phyloP scores from a whole-genome alignment of 495 filamentous ascomycete species.

The Antarctomyces pellizariae region DNA sequence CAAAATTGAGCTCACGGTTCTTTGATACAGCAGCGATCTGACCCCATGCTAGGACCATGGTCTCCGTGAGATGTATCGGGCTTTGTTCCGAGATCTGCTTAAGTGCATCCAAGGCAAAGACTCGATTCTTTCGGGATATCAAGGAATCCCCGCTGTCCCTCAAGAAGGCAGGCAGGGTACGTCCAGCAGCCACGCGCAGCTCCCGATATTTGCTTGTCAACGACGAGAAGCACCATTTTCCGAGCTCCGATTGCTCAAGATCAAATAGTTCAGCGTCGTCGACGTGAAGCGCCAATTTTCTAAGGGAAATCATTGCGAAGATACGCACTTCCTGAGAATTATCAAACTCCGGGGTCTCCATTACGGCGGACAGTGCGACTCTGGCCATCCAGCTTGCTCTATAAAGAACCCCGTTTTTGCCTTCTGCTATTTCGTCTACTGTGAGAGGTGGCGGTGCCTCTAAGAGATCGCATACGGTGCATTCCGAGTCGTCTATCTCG shows the following conservation, averaged over 20 bases:
- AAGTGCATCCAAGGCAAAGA: conserved; percentile 41
- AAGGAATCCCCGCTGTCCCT: conserved; percentile 20
- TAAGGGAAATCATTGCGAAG: conserved; percentile 45
- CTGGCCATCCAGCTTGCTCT: too few species aligned
- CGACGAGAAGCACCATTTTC: conserved; percentile 60
- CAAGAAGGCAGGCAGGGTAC: conserved; percentile 42
- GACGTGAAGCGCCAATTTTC: conserved; percentile 41
- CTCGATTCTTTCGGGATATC: conserved; percentile 36
- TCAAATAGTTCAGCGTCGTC: conserved; percentile 30
- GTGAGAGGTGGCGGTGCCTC: too few species aligned
- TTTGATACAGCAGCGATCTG: conserved; percentile 43
- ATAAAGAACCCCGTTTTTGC: conserved; percentile 12
- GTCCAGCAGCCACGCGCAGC: conserved; percentile 58
- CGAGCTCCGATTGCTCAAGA: conserved; percentile 36
- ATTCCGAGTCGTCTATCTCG: too few species aligned
- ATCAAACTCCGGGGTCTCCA: conserved; percentile 30
- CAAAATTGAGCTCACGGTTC: conserved; percentile 66
- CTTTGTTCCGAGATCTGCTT: conserved; percentile 42
- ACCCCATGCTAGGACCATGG: conserved; percentile 63
- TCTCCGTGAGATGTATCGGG: conserved; percentile 44
- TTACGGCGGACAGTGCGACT: too few species aligned
- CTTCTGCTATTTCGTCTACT: too few species aligned
- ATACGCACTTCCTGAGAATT: conserved; percentile 39
- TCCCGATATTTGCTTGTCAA: conserved; percentile 67
- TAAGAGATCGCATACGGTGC: too few species aligned